Evolutionary conservation across 2,329 filamentous ascomycete genomes (phyloP).

Genomic region (Didymella keratinophila): DNA sequence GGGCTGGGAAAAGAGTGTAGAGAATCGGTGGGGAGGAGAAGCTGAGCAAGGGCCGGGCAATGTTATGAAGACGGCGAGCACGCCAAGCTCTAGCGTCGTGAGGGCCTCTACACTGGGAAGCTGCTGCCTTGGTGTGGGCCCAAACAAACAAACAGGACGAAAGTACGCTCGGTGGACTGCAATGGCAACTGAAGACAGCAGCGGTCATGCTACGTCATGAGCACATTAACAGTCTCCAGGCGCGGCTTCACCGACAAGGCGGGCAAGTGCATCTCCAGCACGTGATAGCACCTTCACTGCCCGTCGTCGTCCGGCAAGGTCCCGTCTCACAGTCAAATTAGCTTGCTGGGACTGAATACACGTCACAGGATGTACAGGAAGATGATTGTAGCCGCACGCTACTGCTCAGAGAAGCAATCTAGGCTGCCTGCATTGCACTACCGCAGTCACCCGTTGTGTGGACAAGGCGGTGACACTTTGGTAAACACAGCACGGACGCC

Average conservation of each 20-base stretch:
- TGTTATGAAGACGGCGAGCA: slow-evolving; percentile 24
- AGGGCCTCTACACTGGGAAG: slow-evolving; percentile 17
- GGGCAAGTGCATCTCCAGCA: slow-evolving; percentile 11
- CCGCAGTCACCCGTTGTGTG: slow-evolving; percentile 20
- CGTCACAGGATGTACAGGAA: neutral
- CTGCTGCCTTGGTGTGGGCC: slow-evolving; percentile 7
- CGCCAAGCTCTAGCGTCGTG: slow-evolving; percentile 31
- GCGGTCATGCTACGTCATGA: slow-evolving; percentile 11
- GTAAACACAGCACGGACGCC: slow-evolving; percentile 19
- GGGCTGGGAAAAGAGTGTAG: slow-evolving; percentile 38
- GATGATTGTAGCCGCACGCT: slow-evolving; percentile 1
- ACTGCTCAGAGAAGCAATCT: slow-evolving; percentile 7
- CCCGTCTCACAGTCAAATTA: slow-evolving; percentile 3
- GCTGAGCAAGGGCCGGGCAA: slow-evolving; percentile 13
- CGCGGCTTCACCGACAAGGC: neutral
- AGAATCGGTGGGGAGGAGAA: slow-evolving; percentile 26
- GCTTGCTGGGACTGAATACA: neutral
- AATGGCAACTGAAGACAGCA: neutral
- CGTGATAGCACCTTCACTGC: slow-evolving; percentile 28
- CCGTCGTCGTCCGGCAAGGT: neutral
- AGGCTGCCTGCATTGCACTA: slow-evolving; percentile 30
- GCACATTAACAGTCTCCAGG: neutral
- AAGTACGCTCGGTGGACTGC: neutral
- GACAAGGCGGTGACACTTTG: slow-evolving; percentile 25
- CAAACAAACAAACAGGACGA: slow-evolving; percentile 29